Base-by-base conservation (phyloP, 108 stramenopile species). In the Skeletonema grethae region DNA sequence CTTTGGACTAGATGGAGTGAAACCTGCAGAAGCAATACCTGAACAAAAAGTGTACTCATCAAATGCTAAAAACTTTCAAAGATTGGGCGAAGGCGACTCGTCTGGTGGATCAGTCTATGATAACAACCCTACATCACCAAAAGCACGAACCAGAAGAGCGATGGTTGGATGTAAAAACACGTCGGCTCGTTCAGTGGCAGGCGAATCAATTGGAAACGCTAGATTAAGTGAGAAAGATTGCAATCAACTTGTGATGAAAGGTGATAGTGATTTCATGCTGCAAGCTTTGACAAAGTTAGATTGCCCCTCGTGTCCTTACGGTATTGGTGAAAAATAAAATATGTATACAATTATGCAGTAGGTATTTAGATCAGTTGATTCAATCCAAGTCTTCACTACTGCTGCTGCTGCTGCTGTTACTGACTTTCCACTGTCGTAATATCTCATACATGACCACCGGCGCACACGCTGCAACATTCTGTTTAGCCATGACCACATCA, bases 391-490 rank as follows among this genome's bases (percentile, higher is more conserved):
- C 50, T 88, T 60, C 11, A 89, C 85, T 16, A 87, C 77, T 38
- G 88, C 84, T 62, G 91, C 91, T 39, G 9, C 38, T 43, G 28
- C 77, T 38, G 88, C 84, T 62, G 91, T 88, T 39, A 1, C 38
- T 43, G 28, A 69, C 83, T 38, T 66, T 73, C 90, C 90, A 92
- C 65, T 95, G 93, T 53, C 90, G 76, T 24, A 95, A 34, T 22
- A 91, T 80, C 59, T 95, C 93, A 75, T 88, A 95, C 72, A 94
- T 79, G 5, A 94, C 90, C 24, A 94, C 84, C 18, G 95, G 91
- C 46, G 95, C 95, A 82, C 87, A 88, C 9, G 90, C 88, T 3
- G 95, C 93, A 59, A 96, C 89, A 70, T 96, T 96, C 36, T 36
- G 9, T 36, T 34, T 34, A 4, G 32, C 7, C 32, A 34, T 36